Conservation (phyloP, 1,139 yeast genomes). For the Diutina sp. region DNA sequence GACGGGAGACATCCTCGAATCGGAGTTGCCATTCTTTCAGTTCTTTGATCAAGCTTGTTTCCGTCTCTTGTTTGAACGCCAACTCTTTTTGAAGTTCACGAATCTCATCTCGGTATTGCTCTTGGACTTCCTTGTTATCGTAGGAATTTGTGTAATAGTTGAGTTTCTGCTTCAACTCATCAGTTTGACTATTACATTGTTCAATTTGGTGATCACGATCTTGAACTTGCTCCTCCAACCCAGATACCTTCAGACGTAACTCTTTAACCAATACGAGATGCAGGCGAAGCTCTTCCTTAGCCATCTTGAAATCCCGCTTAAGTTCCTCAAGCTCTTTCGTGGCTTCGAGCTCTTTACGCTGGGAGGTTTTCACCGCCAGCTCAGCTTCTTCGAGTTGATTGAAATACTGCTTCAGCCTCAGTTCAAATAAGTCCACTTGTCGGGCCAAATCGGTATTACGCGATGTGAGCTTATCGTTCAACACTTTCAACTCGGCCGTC, state of each 20-base stretch:
- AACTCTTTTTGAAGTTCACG: conserved; percentile 46
- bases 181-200: conserved; percentile 2
- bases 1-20: not conserved
- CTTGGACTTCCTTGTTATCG: conserved; percentile 27
- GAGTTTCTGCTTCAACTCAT: conserved; percentile 40
- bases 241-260: conserved; percentile 39
- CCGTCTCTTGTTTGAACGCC: conserved; percentile 42
- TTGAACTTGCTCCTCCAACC: conserved; percentile 44
- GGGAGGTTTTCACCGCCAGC: conserved; percentile 50
- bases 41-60: conserved; percentile 27
- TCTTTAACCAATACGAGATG: conserved; percentile 47
- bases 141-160: conserved; percentile 38
- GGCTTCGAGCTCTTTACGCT: conserved; percentile 47
- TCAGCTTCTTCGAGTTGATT: conserved; percentile 72
- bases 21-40: not conserved
- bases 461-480: conserved; percentile 38
- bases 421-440: conserved; percentile 34
- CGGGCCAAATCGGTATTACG: conserved; percentile 35
- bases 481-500: conserved; percentile 31
- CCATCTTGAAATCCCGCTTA: conserved; percentile 36
- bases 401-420: conserved; percentile 65
- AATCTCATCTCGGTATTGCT: conserved; percentile 44
- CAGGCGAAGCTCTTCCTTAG: conserved; percentile 46
- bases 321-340: conserved; percentile 44
- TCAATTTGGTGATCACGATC: conserved; percentile 24